Evolutionary conservation across 495 filamentous ascomycete genomes (phyloP).

Genomic region (Xylaria longipes): DNA sequence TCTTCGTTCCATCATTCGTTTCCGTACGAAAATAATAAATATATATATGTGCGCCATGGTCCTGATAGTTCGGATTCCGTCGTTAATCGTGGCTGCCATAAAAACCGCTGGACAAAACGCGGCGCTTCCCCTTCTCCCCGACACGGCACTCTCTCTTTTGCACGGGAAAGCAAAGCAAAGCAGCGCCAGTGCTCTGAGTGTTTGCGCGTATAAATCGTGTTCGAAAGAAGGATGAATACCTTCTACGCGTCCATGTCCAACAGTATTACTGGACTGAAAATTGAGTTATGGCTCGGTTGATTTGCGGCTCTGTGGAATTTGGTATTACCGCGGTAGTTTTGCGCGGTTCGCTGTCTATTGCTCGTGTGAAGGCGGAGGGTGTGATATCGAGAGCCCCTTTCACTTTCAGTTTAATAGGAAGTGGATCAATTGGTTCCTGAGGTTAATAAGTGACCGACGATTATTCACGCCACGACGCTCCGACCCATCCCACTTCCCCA

Average conservation of each 20-base stretch:
- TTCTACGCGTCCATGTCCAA: not conserved
- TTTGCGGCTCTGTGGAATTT: not conserved
- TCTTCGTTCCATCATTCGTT: not conserved
- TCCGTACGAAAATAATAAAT: not conserved
- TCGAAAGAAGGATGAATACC: not conserved
- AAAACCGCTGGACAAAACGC: not conserved
- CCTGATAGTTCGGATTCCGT: not conserved
- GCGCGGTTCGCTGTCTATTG: not conserved
- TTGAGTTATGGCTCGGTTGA: not conserved
- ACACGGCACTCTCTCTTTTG: not conserved
- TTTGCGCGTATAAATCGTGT: not conserved
- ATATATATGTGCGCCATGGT: not conserved
- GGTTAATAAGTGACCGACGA: not conserved
- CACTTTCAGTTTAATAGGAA: not conserved
- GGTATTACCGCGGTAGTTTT: not conserved
- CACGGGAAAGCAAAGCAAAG: not conserved
- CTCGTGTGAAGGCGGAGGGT: not conserved
- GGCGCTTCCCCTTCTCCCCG: not conserved
- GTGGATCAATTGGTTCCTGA: not conserved
- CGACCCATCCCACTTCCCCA: constrained; percentile 52
- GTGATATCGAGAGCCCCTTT: not conserved
- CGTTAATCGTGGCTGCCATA: not conserved
- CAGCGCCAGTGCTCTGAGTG: not conserved
- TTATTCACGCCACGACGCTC: constrained; percentile 48
- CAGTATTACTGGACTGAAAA: not conserved